These are phyloP conservation scores for Coriaria nepalensis DNA, from an alignment of 306 rosid species.

Conservation along the genomic window DNA sequence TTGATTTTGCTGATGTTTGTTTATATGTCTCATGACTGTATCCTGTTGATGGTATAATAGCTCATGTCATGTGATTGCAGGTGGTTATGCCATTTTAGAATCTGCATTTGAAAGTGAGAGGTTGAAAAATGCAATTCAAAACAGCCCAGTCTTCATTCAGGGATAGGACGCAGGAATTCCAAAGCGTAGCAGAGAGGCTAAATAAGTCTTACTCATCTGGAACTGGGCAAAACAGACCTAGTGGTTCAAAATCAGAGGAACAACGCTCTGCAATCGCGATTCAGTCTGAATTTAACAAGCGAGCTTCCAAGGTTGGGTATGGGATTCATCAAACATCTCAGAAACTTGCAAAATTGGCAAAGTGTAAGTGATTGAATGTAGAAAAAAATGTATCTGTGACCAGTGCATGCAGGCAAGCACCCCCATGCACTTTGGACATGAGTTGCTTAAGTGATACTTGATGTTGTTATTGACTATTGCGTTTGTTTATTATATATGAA, in stretches of 20 bases:
- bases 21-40: background rate
- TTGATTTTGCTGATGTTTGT: constrained; percentile 3
- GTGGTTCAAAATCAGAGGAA: constrained; percentile 56
- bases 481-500: background rate
- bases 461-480: no score
- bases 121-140: constrained; percentile 44
- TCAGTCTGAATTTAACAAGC: constrained; percentile 70
- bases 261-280: constrained; percentile 48
- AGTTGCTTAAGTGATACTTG: no score
- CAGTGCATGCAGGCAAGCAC: no score
- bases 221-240: constrained; percentile 39
- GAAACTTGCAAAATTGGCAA: constrained; percentile 82
- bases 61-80: constrained; percentile 11
- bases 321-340: constrained; percentile 92
- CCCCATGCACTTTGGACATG: no score
- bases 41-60: constrained; percentile 1
- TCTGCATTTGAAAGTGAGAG: constrained; percentile 14
- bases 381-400: background rate
- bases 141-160: constrained; percentile 61
- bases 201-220: constrained; percentile 47
- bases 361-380: constrained; percentile 40
- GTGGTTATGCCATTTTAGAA: constrained; percentile 25
- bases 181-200: constrained; percentile 56
- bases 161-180: constrained; percentile 80
- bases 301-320: constrained; percentile 81